These are phyloP conservation scores for Fusarium beomiforme DNA, from an alignment of 2,329 filamentous ascomycete genomes.

Conservation along the genomic window DNA sequence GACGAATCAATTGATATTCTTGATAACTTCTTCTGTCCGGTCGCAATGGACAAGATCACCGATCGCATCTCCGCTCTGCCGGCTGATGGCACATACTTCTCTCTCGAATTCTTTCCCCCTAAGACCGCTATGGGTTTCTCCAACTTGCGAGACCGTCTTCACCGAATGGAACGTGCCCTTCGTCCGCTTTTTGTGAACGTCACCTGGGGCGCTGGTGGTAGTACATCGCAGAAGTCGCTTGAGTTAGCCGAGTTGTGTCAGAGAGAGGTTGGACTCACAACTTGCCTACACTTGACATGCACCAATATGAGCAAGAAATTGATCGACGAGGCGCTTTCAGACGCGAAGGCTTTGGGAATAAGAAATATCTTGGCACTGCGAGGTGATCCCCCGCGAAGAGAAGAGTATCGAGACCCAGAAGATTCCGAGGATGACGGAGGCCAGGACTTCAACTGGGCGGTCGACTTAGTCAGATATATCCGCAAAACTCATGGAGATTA, in stretches of 20 bases:
- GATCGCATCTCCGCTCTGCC: constrained; percentile 94
- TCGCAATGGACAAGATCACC: constrained; percentile 84
- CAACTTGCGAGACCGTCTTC: constrained; percentile 90
- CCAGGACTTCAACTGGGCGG: constrained; percentile 86
- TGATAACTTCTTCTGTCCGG: background rate
- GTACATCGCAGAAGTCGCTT: constrained; percentile 88
- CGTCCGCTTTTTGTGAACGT: constrained; percentile 96
- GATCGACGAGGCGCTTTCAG: constrained; percentile 88
- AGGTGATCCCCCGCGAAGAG: constrained; percentile 88
- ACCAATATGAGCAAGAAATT: constrained; percentile 93
- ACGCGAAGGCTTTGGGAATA: constrained; percentile 89
- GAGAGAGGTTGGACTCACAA: constrained; percentile 89
- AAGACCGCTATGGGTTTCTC: constrained; percentile 96
- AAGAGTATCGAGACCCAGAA: constrained; percentile 79
- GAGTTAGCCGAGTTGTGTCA: constrained; percentile 96
- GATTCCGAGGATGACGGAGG: constrained; percentile 69
- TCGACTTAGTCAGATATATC: constrained; percentile 92
- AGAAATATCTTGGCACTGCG: constrained; percentile 92
- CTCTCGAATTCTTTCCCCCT: constrained; percentile 98
- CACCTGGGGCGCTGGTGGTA: constrained; percentile 97
- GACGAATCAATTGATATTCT: background rate
- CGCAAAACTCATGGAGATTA: constrained; percentile 87
- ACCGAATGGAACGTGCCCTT: constrained; percentile 92
- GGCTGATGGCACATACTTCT: constrained; percentile 86
- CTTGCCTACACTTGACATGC: constrained; percentile 94